These are phyloP conservation scores for Colletotrichum phormii DNA, from an alignment of 2,329 filamentous ascomycete species.

Conservation along the genomic window DNA sequence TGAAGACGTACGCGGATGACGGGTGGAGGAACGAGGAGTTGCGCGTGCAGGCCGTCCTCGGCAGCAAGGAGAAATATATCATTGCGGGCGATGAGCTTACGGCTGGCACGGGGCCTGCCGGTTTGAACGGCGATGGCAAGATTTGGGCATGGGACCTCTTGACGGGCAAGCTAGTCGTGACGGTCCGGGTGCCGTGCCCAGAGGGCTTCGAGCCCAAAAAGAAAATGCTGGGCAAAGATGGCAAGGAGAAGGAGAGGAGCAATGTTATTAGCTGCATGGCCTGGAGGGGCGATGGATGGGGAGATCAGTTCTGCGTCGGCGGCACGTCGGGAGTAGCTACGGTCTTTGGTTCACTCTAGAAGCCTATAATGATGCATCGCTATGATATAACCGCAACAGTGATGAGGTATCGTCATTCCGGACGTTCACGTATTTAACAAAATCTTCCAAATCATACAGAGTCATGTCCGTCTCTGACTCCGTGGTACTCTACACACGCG, in stretches of 20 bases:
- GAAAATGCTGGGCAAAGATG: constrained; percentile 68
- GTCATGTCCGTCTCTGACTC: constrained; percentile 35
- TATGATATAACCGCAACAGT: neutral
- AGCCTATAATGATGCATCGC: neutral
- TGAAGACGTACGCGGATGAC: constrained; percentile 76
- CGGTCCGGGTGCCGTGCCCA: constrained; percentile 68
- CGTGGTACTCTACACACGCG: constrained; percentile 32
- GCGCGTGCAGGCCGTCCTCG: constrained; percentile 81
- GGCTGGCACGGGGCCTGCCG: constrained; percentile 40
- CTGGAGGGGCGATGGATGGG: constrained; percentile 72
- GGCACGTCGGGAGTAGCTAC: constrained; percentile 75
- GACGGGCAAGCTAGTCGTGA: constrained; percentile 74
- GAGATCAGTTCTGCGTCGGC: constrained; percentile 73
- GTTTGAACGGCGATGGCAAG: constrained; percentile 61
- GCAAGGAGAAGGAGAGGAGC: constrained; percentile 67
- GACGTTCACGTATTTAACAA: constrained; percentile 11
- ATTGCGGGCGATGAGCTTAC: constrained; percentile 82
- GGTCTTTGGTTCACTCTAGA: constrained; percentile 62
- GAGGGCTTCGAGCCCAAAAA: constrained; percentile 59
- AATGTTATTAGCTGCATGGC: constrained; percentile 73
- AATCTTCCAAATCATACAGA: constrained; percentile 35
- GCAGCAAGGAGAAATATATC: constrained; percentile 80
- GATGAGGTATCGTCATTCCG: neutral
- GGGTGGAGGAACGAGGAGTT: constrained; percentile 74
- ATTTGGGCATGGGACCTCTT: constrained; percentile 88